These are phyloP conservation scores for Protoeuglena noctilucae DNA, from an alignment of 139 green algal genomes.

Conservation along the genomic window DNA sequence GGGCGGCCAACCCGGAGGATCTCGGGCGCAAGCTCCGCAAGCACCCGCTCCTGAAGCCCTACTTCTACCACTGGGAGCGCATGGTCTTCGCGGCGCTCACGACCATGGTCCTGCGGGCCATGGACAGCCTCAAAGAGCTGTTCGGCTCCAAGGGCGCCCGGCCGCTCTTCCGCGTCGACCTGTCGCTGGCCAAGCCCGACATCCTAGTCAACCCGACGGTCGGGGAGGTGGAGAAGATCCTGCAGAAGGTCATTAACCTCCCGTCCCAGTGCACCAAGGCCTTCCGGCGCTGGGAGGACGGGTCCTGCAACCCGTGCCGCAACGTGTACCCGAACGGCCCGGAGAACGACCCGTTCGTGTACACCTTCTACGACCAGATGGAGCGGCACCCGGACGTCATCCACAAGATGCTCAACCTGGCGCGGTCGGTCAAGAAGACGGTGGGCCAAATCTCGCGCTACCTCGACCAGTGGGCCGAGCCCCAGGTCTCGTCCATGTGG, in stretches of 20 bases:
- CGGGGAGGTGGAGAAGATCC: constrained; percentile 52
- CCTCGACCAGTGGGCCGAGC: constrained; percentile 43
- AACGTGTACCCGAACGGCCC: constrained; percentile 32
- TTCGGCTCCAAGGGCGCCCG: constrained; percentile 4
- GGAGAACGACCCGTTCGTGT: constrained; percentile 48
- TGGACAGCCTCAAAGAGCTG: constrained; percentile 32
- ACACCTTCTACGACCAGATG: constrained; percentile 69
- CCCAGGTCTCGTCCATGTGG: constrained; percentile 52
- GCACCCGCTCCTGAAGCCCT: constrained; percentile 49
- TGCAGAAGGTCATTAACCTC: constrained; percentile 39
- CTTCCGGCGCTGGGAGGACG: constrained; percentile 84
- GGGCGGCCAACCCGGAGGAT: no score
- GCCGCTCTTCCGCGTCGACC: constrained; percentile 41
- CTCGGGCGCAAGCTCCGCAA: no score
- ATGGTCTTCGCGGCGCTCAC: constrained; percentile 68
- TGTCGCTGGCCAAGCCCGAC: constrained; percentile 49
- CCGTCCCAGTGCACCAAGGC: constrained; percentile 50
- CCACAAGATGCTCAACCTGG: constrained; percentile 10
- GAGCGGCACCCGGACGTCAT: constrained; percentile 32
- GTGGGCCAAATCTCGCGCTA: constrained; percentile 24
- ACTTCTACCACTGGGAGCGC: constrained; percentile 77
- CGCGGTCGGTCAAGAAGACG: constrained; percentile 30
- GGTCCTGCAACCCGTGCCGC: constrained; percentile 66
- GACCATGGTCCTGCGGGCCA: constrained; percentile 42
- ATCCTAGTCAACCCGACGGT: constrained; percentile 62